Evolutionary conservation across 2,329 filamentous ascomycete genomes (phyloP).

Genomic region (Elsinoe arachidis): DNA sequence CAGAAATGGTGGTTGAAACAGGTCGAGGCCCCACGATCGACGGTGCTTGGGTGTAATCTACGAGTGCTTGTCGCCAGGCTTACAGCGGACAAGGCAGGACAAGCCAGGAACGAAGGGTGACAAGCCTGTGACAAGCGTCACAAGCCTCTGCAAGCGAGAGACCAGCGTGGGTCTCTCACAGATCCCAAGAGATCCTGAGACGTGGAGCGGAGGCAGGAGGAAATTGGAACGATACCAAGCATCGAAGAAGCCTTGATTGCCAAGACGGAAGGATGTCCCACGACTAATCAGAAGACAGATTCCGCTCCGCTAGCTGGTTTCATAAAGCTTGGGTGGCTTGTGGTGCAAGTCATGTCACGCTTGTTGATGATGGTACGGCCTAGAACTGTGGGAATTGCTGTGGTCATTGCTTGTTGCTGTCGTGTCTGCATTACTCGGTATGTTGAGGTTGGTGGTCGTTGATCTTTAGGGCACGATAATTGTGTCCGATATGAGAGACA

Average conservation of each 20-base stretch:
- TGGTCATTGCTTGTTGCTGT: neutral
- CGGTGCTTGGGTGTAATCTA: neutral
- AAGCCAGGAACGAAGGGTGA: neutral
- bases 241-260: neutral
- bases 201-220: neutral
- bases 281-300: neutral
- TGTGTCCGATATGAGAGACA: too few species aligned
- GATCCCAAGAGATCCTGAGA: neutral
- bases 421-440: too few species aligned
- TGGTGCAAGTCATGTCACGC: neutral
- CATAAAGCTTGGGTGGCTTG: constrained; percentile 9
- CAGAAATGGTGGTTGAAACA: neutral
- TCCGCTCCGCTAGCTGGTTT: constrained; percentile 10
- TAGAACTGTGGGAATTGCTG: neutral
- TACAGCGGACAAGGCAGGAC: neutral
- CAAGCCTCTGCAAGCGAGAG: neutral
- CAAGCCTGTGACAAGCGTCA: neutral
- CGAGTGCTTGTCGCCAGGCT: too few species aligned
- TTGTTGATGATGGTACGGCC: neutral
- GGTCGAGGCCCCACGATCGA: constrained; percentile 8
- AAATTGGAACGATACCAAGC: neutral
- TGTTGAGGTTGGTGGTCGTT: too few species aligned
- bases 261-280: neutral
- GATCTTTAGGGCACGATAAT: too few species aligned
- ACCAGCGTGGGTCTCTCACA: too few species aligned